phyloP scores from a whole-genome alignment of 495 filamentous ascomycete species.

The Penicillium goetzii region DNA sequence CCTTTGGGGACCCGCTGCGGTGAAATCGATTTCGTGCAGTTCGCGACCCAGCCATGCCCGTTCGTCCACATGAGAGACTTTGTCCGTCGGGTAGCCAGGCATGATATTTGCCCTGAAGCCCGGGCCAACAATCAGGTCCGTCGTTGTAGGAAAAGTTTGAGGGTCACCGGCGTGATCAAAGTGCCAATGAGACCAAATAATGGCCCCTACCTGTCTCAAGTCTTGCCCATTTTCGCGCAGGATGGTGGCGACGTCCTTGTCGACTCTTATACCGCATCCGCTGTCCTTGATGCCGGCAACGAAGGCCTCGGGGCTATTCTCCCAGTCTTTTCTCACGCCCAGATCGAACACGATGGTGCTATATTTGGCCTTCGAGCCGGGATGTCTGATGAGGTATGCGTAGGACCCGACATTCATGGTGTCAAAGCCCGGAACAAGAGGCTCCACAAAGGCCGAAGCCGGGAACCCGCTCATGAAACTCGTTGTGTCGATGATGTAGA shows the following conservation, averaged over 20 bases:
- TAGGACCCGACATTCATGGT: no score
- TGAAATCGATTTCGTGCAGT: slow-evolving; percentile 50
- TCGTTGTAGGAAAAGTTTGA: slow-evolving; percentile 49
- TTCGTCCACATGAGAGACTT: slow-evolving; percentile 41
- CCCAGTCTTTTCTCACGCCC: no score
- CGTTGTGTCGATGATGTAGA: no score
- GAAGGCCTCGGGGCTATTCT: no score
- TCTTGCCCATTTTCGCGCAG: not conserved
- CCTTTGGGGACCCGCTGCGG: not conserved
- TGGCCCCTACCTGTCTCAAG: not conserved
- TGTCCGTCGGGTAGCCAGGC: slow-evolving; percentile 53
- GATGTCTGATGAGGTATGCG: no score
- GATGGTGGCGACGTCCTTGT: not conserved
- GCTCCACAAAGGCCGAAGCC: no score
- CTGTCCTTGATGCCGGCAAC: no score
- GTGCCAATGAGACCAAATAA: not conserved
- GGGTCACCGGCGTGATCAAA: slow-evolving; percentile 60
- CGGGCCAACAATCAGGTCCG: slow-evolving; percentile 56
- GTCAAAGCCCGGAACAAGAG: no score
- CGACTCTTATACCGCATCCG: no score
- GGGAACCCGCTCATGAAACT: no score
- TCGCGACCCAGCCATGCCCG: slow-evolving; percentile 40
- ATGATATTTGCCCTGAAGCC: slow-evolving; percentile 45
- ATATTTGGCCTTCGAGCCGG: no score
- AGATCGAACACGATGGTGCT: no score